phyloP scores from a whole-genome alignment of 192 early-diverging fungal species.

The Rhizophagus clarus region DNA sequence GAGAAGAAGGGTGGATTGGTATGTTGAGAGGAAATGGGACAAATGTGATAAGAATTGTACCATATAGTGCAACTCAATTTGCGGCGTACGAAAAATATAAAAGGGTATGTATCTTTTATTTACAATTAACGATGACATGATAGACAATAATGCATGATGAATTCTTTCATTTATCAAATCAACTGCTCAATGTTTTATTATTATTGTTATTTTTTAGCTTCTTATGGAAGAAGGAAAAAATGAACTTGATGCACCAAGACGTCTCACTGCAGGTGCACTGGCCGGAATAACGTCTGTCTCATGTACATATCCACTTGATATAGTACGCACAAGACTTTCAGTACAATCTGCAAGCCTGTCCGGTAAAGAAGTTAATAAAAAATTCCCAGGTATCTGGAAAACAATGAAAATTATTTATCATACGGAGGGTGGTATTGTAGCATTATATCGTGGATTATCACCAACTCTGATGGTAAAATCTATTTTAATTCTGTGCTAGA shows the following conservation, averaged over 20 bases:
- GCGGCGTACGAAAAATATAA: constrained; percentile 83
- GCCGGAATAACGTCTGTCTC: constrained; percentile 78
- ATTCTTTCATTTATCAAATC: neutral
- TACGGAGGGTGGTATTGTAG: constrained; percentile 73
- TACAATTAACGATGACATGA: neutral
- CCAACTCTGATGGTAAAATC: constrained; percentile 62
- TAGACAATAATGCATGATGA: neutral
- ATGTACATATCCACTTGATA: constrained; percentile 79
- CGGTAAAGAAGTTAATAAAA: constrained; percentile 46
- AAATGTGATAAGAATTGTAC: constrained; percentile 80
- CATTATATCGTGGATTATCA: constrained; percentile 72
- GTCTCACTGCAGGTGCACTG: constrained; percentile 71
- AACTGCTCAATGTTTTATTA: neutral
- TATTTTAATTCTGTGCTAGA: neutral
- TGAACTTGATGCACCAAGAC: constrained; percentile 71
- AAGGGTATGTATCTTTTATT: neutral
- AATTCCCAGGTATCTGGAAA: constrained; percentile 69
- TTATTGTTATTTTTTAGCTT: constrained; percentile 35
- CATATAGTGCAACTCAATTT: constrained; percentile 83
- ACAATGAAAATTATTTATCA: constrained; percentile 67
- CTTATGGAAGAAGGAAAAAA: constrained; percentile 68
- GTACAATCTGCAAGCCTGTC: constrained; percentile 68
- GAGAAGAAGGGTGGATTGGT: constrained; percentile 71
- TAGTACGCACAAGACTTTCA: constrained; percentile 75
- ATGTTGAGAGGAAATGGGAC: constrained; percentile 84